Base-by-base conservation (phyloP, 805 yeast species). In the Kluyveromyces dobzhanskii region DNA sequence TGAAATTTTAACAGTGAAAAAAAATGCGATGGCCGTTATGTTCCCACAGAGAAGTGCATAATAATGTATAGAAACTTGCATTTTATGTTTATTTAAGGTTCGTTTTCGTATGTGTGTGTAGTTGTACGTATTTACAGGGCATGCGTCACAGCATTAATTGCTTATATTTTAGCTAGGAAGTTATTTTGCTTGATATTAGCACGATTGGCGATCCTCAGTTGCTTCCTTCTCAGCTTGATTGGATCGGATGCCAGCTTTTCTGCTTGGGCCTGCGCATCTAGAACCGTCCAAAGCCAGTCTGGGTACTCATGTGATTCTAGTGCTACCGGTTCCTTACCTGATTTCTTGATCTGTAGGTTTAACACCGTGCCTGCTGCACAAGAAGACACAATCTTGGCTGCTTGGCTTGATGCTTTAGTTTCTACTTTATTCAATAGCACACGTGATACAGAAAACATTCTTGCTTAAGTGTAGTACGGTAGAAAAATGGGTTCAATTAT, bases 231-330 rank as follows among this genome's bases (percentile, higher is more conserved):
- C 47, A 70, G 70, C 64, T 72, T 73, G 37, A 79, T 69, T 30
- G 85, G 85, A 41, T 75, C 75, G 17, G 67, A 68, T 37, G 73
- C 78, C 28, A 81, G 67, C 47, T 72, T 67, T 19, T 67, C 72
- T 41, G 70, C 66, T 53, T 75, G 78, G n/a, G 73, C 73, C 28
- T 73, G 73, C 37, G 73, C 66, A 59, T 88, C 94, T 24, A 87
- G 71, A 35, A 85, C 67, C 4, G 72, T 75, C 97, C 97, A 92
- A 38, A 90, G 70, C 98, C 98, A 90, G 32, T 73, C 84, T 4
- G 98, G 98, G 56, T 90, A 90, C 52, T 88, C 95, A 28, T 68
- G 68, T 57, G 92, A 97, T 44, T 81, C 85, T 39, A 82, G 61
- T 1, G 97, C 97, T 4, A 85, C 78, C 7, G 94, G 86, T 50